These are phyloP conservation scores for Ceratocystis diversiconidia DNA, from an alignment of 2,329 filamentous ascomycete species.

Conservation along the genomic window DNA sequence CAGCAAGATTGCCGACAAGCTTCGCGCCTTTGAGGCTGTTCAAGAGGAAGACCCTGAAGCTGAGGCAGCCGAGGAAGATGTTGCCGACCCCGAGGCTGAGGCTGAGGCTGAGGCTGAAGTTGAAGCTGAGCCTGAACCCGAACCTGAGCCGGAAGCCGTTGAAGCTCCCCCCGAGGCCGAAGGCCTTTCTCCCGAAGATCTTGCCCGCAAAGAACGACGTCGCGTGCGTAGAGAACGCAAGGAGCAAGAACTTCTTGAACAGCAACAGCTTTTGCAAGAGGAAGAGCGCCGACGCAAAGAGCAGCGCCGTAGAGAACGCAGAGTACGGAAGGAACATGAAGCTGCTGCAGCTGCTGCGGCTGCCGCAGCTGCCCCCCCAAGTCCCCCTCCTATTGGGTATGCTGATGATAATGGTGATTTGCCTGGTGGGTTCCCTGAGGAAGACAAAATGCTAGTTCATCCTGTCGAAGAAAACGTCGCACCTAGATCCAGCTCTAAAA, in stretches of 20 bases:
- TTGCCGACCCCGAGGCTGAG: background rate
- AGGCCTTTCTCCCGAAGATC: slow-evolving; percentile 5
- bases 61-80: background rate
- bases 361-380: background rate
- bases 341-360: background rate
- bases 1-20: slow-evolving; percentile 41
- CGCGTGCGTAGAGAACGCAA: slow-evolving; percentile 15
- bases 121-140: background rate
- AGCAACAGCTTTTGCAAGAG: slow-evolving; percentile 11
- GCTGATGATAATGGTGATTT: slow-evolving; percentile 25
- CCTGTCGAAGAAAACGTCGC: slow-evolving; percentile 29
- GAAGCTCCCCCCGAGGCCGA: background rate
- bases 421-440: slow-evolving; percentile 45
- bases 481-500: background rate
- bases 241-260: slow-evolving; percentile 9
- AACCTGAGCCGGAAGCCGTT: background rate
- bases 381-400: slow-evolving; percentile 15
- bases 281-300: slow-evolving; percentile 4
- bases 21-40: slow-evolving; percentile 40
- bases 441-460: slow-evolving; percentile 25
- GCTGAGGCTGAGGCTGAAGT: background rate
- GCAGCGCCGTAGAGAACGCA: slow-evolving; percentile 12
- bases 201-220: slow-evolving; percentile 15
- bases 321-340: slow-evolving; percentile 3
- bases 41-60: slow-evolving; percentile 24